phyloP scores from a whole-genome alignment of 1,284 basidiomycete genomes.

The Agroathelia rolfsii region DNA sequence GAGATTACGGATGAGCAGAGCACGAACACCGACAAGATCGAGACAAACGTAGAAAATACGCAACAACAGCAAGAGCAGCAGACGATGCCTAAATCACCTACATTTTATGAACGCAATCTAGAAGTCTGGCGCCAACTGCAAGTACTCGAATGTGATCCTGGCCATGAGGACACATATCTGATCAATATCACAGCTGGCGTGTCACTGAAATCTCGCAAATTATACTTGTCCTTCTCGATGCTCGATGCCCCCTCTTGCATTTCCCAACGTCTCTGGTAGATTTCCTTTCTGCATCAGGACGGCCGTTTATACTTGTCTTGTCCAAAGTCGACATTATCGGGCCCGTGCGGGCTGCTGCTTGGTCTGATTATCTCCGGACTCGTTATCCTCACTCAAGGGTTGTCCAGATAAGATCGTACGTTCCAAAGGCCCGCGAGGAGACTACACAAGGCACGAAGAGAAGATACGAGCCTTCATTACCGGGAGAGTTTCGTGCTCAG shows the following conservation, averaged over 20 bases:
- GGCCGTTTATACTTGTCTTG: constrained; percentile 65
- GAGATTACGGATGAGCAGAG: constrained; percentile 13
- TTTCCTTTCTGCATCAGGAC: constrained; percentile 32
- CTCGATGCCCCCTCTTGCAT: constrained; percentile 72
- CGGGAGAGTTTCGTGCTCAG: constrained; percentile 42
- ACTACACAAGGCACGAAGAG: constrained; percentile 33
- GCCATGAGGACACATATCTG: no score
- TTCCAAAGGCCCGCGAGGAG: constrained; percentile 41
- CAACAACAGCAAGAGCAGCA: constrained; percentile 12
- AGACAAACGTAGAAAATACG: no score
- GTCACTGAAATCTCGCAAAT: constrained; percentile 82
- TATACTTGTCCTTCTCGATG: constrained; percentile 77
- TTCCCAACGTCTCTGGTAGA: constrained; percentile 47
- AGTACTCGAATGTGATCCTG: constrained; percentile 21
- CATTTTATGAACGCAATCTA: constrained; percentile 81
- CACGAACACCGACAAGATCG: constrained; percentile 13
- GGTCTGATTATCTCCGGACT: constrained; percentile 54
- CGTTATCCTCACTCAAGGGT: constrained; percentile 49
- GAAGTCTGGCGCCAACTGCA: constrained; percentile 90
- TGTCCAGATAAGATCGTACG: constrained; percentile 70
- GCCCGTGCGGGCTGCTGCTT: constrained; percentile 45
- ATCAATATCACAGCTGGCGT: constrained; percentile 80
- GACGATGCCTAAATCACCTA: constrained; percentile 51
- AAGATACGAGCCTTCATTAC: constrained; percentile 59
- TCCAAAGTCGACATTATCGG: constrained; percentile 80